Evolutionary conservation across 148 eudicot genomes (phyloP).

Genomic region (Amaranthus cruentus): DNA sequence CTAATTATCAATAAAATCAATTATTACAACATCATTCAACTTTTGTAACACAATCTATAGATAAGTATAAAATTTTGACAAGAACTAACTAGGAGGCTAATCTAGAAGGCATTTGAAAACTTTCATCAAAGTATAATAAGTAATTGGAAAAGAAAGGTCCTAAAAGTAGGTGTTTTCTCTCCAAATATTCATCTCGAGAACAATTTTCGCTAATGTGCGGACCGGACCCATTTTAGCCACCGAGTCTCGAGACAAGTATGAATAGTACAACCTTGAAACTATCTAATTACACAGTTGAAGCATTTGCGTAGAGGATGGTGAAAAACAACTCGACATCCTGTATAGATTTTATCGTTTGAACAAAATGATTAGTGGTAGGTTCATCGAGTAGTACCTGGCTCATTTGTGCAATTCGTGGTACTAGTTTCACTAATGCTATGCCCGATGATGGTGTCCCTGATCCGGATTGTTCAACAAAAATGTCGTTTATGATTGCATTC

Average conservation of each 20-base stretch:
- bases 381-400: constrained; percentile 59
- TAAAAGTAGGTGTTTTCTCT: not conserved
- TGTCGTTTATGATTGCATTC: constrained; percentile 47
- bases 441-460: constrained; percentile 41
- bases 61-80: no score
- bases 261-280: not conserved
- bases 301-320: constrained; percentile 75
- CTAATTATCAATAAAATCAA: no score
- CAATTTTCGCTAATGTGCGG: not conserved
- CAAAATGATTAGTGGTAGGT: constrained; percentile 53
- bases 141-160: not conserved
- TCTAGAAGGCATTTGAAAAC: no score
- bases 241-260: not conserved
- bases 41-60: no score
- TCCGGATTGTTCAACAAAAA: constrained; percentile 42
- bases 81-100: no score
- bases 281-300: constrained; percentile 20
- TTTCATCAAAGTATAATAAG: no score
- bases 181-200: not conserved
- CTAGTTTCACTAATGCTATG: constrained; percentile 70
- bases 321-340: constrained; percentile 82
- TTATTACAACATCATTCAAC: no score
- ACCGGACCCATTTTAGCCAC: not conserved
- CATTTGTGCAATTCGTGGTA: constrained; percentile 57
- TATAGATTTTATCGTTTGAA: constrained; percentile 49